Evolutionary conservation across 371 early-diverging fungal species (phyloP).

Genomic region (Apophysomyces variabilis): DNA sequence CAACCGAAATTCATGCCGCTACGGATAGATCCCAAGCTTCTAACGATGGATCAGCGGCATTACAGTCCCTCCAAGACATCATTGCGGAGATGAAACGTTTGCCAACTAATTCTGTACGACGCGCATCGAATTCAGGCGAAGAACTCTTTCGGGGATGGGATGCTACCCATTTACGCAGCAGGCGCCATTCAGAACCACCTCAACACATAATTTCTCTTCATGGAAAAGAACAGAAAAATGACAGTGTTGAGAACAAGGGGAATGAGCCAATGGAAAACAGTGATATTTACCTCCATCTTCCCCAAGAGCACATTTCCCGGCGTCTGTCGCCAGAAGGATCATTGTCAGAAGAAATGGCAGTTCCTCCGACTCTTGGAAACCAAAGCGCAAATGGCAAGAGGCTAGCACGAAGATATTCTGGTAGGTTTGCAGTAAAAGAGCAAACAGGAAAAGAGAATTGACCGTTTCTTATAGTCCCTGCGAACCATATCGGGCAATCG

Average conservation of each 20-base stretch:
- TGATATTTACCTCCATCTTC: slow-evolving; percentile 7
- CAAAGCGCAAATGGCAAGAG: background rate
- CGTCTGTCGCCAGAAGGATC: background rate
- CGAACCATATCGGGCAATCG: background rate
- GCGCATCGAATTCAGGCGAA: background rate
- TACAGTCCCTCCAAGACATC: slow-evolving; percentile 46
- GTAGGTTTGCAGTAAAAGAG: background rate
- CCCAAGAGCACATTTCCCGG: slow-evolving; percentile 2
- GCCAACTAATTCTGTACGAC: slow-evolving; percentile 18
- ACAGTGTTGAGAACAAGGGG: background rate
- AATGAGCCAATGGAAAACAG: background rate
- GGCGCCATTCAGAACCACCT: slow-evolving; percentile 40
- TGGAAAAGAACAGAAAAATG: background rate
- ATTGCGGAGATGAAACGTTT: slow-evolving; percentile 44
- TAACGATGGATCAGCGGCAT: slow-evolving; percentile 34
- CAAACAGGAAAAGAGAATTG: background rate
- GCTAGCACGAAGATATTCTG: slow-evolving; percentile 2
- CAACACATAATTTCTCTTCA: slow-evolving; percentile 4
- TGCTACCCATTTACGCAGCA: slow-evolving; percentile 3
- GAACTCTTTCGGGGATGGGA: slow-evolving; percentile 4
- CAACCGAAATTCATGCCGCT: slow-evolving; percentile 9
- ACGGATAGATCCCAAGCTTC: slow-evolving; percentile 11
- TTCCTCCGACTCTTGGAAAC: background rate
- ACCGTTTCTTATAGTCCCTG: background rate
- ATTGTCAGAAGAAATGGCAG: background rate